Evolutionary conservation across 2,329 filamentous ascomycete genomes (phyloP), one percentile per base, ranked within the genome.

Genomic region (Curvularia hawaiiensis): DNA sequence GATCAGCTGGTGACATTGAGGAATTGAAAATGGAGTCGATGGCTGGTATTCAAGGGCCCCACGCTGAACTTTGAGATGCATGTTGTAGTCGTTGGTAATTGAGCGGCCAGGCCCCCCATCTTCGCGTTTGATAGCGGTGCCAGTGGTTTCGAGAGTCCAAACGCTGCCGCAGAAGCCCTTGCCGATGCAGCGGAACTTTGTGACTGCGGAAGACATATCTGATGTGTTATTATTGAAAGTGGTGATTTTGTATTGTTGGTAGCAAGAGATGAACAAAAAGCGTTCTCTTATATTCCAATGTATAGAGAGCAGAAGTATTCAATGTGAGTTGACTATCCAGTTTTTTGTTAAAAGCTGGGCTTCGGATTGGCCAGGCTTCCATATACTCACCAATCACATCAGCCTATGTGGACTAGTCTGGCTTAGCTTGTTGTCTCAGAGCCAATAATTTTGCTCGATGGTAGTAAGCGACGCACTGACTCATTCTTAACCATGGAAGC

Each of bases 141-240:
- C 38, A 30, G n/a, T 49, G 14, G 16, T 39, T 39, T 64, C 60
- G 20, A 61, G 54, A 28, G 62, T 48, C 62, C 60, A 66, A 33
- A 66, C 28, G 51, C 58, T 63, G 39, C 58, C 64, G 55, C 64
- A 66, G 33, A 62, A 65, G 0, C 62, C 64, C 31, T 61, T 63
- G 31, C 64, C 61, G 20, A 66, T 66, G 46, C 62, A 63, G 30
- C 49, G 56, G 44, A 35, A 35, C 3, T 35, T 35, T 35, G 33
- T 35, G 33, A n/a, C 10, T 35, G 33, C 16, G n/a, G 33, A 35
- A n/a, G 33, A 35, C 14, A 35, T 35, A 14, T 35, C 10, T 35
- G 33, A 14, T 35, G 33, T 35, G 33, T 35, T 35, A 12, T 35
- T 35, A 12, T 35, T 35, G 14, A n/a, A 5, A 35, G 4, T 35